Evolutionary conservation across 345 rosid genomes (phyloP), one percentile per base, ranked within the genome.

Genomic region (Excoecaria agallocha): DNA sequence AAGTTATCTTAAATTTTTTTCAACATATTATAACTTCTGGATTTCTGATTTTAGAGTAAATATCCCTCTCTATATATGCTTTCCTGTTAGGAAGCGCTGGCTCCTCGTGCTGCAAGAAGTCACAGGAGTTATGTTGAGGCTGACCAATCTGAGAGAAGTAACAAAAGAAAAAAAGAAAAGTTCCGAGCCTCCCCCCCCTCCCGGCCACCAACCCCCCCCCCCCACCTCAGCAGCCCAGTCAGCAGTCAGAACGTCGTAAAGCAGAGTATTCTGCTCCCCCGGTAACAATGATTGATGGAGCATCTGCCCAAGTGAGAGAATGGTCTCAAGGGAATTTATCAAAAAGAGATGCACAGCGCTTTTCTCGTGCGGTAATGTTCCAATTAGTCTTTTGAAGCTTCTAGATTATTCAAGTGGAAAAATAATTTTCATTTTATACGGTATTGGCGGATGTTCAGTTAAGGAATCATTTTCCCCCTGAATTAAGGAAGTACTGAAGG

Each of bases 311-410:
- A 91, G 98, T 90, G 70, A 86, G 98, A 79, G 99, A 92, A 80
- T 96, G 99, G 99, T 93, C 96, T 58, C 81, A 86, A 54, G 98
- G 98, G 81, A 96, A 93, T 86, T 82, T 96, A 71, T 89, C 97
- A 20, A 96, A 96, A 88, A 90, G 96, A 87, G 98, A 96, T 83
- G 97, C 99, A 22, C 86, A 80, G 60, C 92, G 98, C 45, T 91
- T 96, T 89, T 96, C 89, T 75, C 96, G 98, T 70, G 90, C 91
- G 83, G 99, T 96, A 87, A 50, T 89, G 67, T 64, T 43, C 48
- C 66, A 37, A 24, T 49, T 41, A 63, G 9, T 62, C 12, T 52
- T 41, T 50, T 13, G 4, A 39, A 37, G 51, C 35, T 48, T 70
- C 64, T 2, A 37, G 59, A 50, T 68, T 11, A 8, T 2, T 15